Evolutionary conservation across 345 rosid genomes (phyloP).

Genomic region (Excoecaria cochinchinensis): DNA sequence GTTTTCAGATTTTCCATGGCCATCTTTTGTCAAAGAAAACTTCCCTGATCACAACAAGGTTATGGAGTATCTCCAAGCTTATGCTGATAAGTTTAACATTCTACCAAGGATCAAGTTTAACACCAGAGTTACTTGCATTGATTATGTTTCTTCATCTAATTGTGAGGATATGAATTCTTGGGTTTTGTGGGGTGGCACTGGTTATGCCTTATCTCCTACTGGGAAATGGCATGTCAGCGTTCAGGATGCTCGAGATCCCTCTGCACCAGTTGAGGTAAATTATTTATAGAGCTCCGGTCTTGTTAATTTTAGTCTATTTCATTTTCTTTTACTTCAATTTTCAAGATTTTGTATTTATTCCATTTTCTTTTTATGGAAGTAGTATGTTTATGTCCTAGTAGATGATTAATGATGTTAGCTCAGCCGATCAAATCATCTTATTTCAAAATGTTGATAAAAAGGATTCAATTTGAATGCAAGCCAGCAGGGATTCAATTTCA

Average conservation of each 20-base stretch:
- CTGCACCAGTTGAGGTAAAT: conserved; percentile 26
- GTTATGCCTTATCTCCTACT: conserved; percentile 21
- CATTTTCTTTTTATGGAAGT: no score
- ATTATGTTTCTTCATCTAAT: conserved; percentile 13
- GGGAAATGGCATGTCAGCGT: conserved; percentile 41
- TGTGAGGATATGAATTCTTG: conserved; percentile 21
- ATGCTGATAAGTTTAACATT: conserved; percentile 33
- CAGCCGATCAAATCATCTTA: no score
- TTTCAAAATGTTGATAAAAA: neutral
- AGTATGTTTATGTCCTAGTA: no score
- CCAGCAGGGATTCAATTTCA: no score
- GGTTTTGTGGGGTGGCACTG: conserved; percentile 36
- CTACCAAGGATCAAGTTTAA: conserved; percentile 31
- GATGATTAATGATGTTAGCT: no score
- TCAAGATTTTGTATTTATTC: no score
- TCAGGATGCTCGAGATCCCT: conserved; percentile 9
- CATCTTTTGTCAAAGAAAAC: conserved; percentile 18
- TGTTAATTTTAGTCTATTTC: no score
- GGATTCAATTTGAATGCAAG: no score
- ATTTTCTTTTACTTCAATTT: no score
- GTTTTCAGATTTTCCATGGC: conserved; percentile 50
- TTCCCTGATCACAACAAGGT: conserved; percentile 40
- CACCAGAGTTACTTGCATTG: conserved; percentile 28
- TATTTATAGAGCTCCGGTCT: no score
- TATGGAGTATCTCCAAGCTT: conserved; percentile 32